Base-by-base conservation (phyloP, 768 basidiomycete species). In the Collybia nuda region DNA sequence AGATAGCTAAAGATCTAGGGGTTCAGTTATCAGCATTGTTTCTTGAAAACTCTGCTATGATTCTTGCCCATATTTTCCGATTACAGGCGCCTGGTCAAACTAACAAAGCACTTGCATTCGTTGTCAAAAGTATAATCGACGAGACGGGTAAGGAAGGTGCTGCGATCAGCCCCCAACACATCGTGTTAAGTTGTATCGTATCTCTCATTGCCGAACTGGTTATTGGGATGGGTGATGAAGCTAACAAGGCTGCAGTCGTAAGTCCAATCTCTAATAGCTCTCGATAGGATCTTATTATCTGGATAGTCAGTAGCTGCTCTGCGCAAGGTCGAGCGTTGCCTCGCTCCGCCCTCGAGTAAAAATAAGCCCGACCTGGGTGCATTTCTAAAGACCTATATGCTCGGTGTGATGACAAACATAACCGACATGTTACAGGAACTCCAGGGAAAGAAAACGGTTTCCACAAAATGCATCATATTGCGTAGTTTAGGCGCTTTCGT, bases 401-500 rank as follows among this genome's bases (percentile, higher is more conserved):
- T 97, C 5, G 95, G 90, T 1, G 75, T 98, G 48, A 85, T 98
- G 17, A 84, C 90, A 0, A 76, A 85, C 55, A 79, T 97, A 58
- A 95, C 90, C 58, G 91, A 93, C 26, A 83, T 88, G 68, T 68
- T 98, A 46, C 91, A 93, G 62, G 94, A 93, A 52, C 76, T 88
- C 1, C 82, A 85, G 19, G 90, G 89, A 4, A 92, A 88, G 67
- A 87, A 87, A 56, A 72, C 85, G 0, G 72, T 82, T 0, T 68
- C 71, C 7, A 75, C 77, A 28, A 98, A 97, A 67, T 78, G 79
- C 48, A 84, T 84, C 62, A 87, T 96, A 51, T 72, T 98, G 42
- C 80, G 88, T 21, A 86, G 90, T 54, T 69, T 97, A 35, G 92
- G 88, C 5, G 77, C 72, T 2, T 72, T 98, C 46, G 80, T 92